These are phyloP conservation scores for Canna indica DNA, from an alignment of 176 grass and related monocot genomes.

Conservation along the genomic window DNA sequence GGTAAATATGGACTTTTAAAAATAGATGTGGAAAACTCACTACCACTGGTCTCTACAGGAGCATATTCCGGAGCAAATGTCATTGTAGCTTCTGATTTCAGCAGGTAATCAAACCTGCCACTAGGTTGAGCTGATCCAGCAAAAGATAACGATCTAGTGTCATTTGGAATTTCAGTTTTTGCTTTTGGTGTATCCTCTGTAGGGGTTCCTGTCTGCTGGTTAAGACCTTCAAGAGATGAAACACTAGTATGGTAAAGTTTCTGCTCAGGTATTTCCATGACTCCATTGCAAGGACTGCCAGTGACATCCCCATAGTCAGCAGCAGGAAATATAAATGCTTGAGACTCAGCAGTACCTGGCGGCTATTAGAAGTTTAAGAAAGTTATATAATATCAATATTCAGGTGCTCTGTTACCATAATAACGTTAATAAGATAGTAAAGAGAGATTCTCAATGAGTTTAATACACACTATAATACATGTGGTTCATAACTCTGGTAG, in stretches of 20 bases:
- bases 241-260: conserved; percentile 52
- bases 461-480: not conserved
- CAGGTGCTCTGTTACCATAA: not conserved
- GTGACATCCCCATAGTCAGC: conserved; percentile 52
- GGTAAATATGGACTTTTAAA: conserved; percentile 77
- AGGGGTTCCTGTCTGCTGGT: conserved; percentile 37
- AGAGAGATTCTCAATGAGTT: not conserved
- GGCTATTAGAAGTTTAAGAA: conserved; percentile 43
- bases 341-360: conserved; percentile 84
- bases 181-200: conserved; percentile 54
- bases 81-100: conserved; percentile 79
- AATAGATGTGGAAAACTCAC: conserved; percentile 26
- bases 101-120: conserved; percentile 68
- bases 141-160: conserved; percentile 31
- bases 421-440: not conserved
- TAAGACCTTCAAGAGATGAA: conserved; percentile 69
- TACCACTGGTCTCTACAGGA: conserved; percentile 46
- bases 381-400: conserved; percentile 1
- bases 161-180: conserved; percentile 47
- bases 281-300: conserved; percentile 58
- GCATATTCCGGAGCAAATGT: conserved; percentile 98
- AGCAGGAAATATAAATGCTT: conserved; percentile 37
- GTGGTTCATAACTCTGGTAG: not conserved
- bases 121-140: conserved; percentile 32
- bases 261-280: conserved; percentile 68